phyloP scores from a whole-genome alignment of 2,329 filamentous ascomycete genomes.

The Epicoccum sorghinum region DNA sequence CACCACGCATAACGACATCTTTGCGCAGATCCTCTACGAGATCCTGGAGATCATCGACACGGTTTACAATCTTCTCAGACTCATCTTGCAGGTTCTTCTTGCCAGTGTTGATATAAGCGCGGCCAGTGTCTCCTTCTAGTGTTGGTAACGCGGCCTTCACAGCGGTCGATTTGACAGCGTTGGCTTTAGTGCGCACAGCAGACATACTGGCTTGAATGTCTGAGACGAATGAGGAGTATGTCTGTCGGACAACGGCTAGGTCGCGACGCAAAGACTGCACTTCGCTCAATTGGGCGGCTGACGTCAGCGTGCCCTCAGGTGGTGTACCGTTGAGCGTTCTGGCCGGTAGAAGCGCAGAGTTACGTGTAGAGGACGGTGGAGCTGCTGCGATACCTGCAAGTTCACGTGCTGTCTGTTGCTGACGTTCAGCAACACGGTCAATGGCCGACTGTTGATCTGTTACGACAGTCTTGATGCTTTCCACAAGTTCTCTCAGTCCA shows the following conservation, averaged over 20 bases:
- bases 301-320: slow-evolving; percentile 41
- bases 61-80: slow-evolving; percentile 86
- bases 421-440: slow-evolving; percentile 85
- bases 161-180: slow-evolving; percentile 77
- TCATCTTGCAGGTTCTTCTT: slow-evolving; percentile 87
- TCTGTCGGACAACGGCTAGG: slow-evolving; percentile 88
- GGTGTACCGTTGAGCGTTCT: slow-evolving; percentile 32
- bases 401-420: slow-evolving; percentile 87
- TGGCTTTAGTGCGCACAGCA: slow-evolving; percentile 79
- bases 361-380: slow-evolving; percentile 43
- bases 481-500: slow-evolving; percentile 79
- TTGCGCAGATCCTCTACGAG: slow-evolving; percentile 95
- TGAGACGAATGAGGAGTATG: slow-evolving; percentile 87
- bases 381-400: slow-evolving; percentile 70
- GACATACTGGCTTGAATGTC: slow-evolving; percentile 90
- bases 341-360: slow-evolving; percentile 42
- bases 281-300: slow-evolving; percentile 72
- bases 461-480: slow-evolving; percentile 81
- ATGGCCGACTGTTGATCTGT: slow-evolving; percentile 83
- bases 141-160: slow-evolving; percentile 73
- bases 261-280: slow-evolving; percentile 84
- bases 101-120: slow-evolving; percentile 81
- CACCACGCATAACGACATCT: slow-evolving; percentile 91
- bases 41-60: slow-evolving; percentile 97
- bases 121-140: slow-evolving; percentile 78